Percentiles rank a stretch among this genome's conserved stretches.
Conservation (phyloP, 306 rosid species). For the Trifolium subterraneum region DNA sequence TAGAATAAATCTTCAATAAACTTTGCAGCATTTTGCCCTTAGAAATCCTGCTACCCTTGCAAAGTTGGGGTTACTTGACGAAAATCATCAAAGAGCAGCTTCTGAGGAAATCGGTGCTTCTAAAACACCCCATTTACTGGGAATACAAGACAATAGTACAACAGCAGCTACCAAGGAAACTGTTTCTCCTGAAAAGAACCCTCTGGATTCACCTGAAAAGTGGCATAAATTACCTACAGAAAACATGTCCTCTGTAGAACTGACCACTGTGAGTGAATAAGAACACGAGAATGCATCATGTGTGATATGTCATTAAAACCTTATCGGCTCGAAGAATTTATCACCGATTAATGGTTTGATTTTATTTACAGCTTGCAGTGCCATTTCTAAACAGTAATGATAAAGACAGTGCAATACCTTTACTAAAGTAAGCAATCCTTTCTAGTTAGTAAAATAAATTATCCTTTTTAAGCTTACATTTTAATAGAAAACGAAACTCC, state of each 20-base stretch:
- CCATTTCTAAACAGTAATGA: conserved; percentile 60
- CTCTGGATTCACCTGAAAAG: conserved; percentile 58
- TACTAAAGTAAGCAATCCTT: conserved; percentile 65
- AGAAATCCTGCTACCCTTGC: conserved; percentile 71
- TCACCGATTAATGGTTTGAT: conserved; percentile 25
- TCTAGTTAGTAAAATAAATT: background rate
- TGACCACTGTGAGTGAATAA: conserved; percentile 66
- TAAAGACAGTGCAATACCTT: conserved; percentile 70
- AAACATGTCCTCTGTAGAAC: conserved; percentile 68
- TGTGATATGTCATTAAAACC: conserved; percentile 20
- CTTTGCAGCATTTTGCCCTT: conserved; percentile 72
- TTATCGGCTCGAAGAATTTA: conserved; percentile 27
- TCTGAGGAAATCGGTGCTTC: conserved; percentile 48
- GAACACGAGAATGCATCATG: conserved; percentile 34
- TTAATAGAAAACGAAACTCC: conserved; percentile 2
- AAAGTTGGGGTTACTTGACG: conserved; percentile 67
- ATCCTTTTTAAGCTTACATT: background rate
- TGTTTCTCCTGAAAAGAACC: conserved; percentile 44
- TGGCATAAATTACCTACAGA: conserved; percentile 56
- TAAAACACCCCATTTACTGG: conserved; percentile 42
- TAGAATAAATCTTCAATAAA: conserved; percentile 31
- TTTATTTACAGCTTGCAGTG: conserved; percentile 73
- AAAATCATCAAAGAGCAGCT: conserved; percentile 41
- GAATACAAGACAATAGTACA: conserved; percentile 53
- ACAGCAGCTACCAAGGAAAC: conserved; percentile 42